A percentile compares a stretch with the other conserved stretches of the same genome.
phyloP scores from a whole-genome alignment of 1,139 yeast genomes.

The Kodamaea suecica region DNA sequence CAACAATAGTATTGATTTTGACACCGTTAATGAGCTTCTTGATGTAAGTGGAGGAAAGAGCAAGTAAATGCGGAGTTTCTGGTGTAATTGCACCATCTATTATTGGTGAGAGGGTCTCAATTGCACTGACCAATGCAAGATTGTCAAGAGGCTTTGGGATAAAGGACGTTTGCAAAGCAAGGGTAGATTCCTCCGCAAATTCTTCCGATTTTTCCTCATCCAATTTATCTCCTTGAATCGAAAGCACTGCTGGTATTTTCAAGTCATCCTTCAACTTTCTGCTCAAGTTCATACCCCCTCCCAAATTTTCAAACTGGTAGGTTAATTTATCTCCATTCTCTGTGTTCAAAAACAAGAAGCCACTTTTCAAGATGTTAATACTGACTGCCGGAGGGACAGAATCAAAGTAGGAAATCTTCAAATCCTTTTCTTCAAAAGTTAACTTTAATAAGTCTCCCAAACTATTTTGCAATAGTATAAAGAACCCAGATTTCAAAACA shows the following conservation, averaged over 20 bases:
- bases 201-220: no score
- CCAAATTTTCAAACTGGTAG: slow-evolving; percentile 77
- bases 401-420: slow-evolving; percentile 65
- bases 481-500: slow-evolving; percentile 54
- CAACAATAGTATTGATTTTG: slow-evolving; percentile 58
- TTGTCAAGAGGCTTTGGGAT: slow-evolving; percentile 46
- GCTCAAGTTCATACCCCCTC: slow-evolving; percentile 39
- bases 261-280: slow-evolving; percentile 1
- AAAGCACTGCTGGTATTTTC: no score
- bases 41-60: slow-evolving; percentile 39
- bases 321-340: slow-evolving; percentile 60
- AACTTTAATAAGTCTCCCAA: slow-evolving; percentile 79
- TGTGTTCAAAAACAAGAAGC: slow-evolving; percentile 64
- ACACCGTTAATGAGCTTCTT: slow-evolving; percentile 59
- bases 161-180: slow-evolving; percentile 11
- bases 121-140: slow-evolving; percentile 53
- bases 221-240: no score
- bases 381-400: slow-evolving; percentile 58
- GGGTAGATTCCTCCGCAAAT: background rate
- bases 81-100: slow-evolving; percentile 46
- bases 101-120: slow-evolving; percentile 58
- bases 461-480: slow-evolving; percentile 68
- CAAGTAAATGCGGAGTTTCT: slow-evolving; percentile 31
- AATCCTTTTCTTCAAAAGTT: slow-evolving; percentile 43
- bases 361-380: slow-evolving; percentile 66